Evolutionary conservation across 2,329 filamentous ascomycete genomes (phyloP), one percentile per base, ranked within the genome.

Genomic region (Capronia americana): DNA sequence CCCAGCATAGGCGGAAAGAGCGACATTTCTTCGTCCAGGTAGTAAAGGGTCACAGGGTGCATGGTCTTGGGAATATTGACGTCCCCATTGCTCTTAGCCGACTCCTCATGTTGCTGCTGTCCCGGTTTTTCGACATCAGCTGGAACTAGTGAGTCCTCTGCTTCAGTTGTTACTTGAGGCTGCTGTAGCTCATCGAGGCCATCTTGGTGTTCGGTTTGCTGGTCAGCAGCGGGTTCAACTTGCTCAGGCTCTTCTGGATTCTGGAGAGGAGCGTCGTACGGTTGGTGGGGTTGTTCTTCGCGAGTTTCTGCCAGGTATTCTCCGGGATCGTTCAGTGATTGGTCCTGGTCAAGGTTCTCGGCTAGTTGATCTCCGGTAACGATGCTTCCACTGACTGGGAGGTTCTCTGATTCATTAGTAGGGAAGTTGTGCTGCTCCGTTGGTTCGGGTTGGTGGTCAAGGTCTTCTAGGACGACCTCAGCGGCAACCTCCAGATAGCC

Each of bases 21-120:
- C 14, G 83, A 85, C 68, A 88, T 86, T 62, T 86, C 83, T 57
- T 79, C 79, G 14, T 82, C 83, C 66, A 83, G 80, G 72, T 87
- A 89, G n/a, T 82, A 73, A 20, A 89, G 80, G 48, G 81, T 81
- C 20, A 87, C 80, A 55, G 83, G 80, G 74, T 85, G 77, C 14
- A 81, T 59, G 12, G 56, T 23, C 26, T 41, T 54, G 46, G 53
- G 14, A 26, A 44, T 14, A 3, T 57, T 41, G 12, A 41, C 26
- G 2, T 59, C 56, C 44, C 51, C 53, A 20, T 63, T 30, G 23
- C 23, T 23, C 12, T 60, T 24, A 4, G 38, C 38, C 23, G 58
- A 20, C 10, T 57, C 54, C 17, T 67, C 57, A 26, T 50, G 50
- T 26, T 46, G 46, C 34, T 66, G 50, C 14, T 64, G 55, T 64